A percentile compares a stretch with the other conserved stretches of the same genome.
Conservation (phyloP, 371 early-diverging fungal species). For the Mucor irregularis region DNA sequence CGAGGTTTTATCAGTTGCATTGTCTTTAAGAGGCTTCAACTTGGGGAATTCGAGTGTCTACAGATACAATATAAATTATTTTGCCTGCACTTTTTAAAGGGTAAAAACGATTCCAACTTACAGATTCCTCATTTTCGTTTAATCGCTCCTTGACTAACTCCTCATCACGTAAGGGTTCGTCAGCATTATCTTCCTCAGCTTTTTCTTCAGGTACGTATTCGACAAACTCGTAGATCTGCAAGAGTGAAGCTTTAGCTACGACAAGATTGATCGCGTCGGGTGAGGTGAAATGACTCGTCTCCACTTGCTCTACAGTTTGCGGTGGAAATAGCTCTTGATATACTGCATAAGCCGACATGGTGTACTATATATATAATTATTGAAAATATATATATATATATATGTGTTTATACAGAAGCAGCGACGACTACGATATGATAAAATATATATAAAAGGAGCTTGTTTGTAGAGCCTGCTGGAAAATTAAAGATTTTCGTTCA, state of each 20-base stretch:
- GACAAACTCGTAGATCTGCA: constrained; percentile 80
- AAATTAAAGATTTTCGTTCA: too few relatives aligned
- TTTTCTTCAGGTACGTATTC: constrained; percentile 57
- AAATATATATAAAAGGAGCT: too few relatives aligned
- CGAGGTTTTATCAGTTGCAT: constrained; percentile 36
- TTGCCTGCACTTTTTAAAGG: not conserved
- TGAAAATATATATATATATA: too few relatives aligned
- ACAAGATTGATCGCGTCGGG: constrained; percentile 75
- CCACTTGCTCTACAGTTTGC: constrained; percentile 76
- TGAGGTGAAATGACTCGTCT: constrained; percentile 73
- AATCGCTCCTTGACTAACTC: constrained; percentile 21
- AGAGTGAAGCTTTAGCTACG: constrained; percentile 72
- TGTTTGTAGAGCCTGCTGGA: too few relatives aligned
- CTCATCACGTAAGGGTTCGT: constrained; percentile 14
- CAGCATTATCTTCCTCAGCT: constrained; percentile 16
- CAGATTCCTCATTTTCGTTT: constrained; percentile 19
- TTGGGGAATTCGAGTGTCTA: constrained; percentile 48
- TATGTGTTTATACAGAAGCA: too few relatives aligned
- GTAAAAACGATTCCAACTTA: not conserved
- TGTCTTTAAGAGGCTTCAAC: constrained; percentile 35
- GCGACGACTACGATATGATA: too few relatives aligned
- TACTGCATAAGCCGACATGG: constrained; percentile 69
- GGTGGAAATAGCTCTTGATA: constrained; percentile 82
- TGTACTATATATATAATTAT: too few relatives aligned
- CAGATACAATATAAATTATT: not conserved